These are phyloP conservation scores for Amanita pseudoporphyria DNA, from an alignment of 768 basidiomycete genomes.

Conservation along the genomic window DNA sequence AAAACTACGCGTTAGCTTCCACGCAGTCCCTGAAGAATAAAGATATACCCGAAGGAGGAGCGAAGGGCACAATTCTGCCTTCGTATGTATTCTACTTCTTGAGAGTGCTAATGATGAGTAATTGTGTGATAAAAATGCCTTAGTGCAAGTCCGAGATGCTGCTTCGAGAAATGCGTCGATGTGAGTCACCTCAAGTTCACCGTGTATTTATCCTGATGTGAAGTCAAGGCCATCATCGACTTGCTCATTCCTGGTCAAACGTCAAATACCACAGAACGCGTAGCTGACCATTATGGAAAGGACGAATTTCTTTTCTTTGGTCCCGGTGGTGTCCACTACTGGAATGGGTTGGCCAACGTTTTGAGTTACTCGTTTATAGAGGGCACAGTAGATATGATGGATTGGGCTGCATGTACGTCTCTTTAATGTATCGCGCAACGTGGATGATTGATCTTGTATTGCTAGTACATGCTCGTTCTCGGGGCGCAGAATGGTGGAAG, in stretches of 20 bases:
- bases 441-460: slow-evolving; percentile 7
- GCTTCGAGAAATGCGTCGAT: slow-evolving; percentile 98
- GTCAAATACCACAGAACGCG: slow-evolving; percentile 90
- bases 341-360: neutral
- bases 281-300: slow-evolving; percentile 84
- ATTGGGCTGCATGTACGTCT: slow-evolving; percentile 86
- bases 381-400: slow-evolving; percentile 99
- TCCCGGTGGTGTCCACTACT: slow-evolving; percentile 56
- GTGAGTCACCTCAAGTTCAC: slow-evolving; percentile 31
- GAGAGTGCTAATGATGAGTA: neutral
- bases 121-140: slow-evolving; percentile 31
- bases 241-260: slow-evolving; percentile 91
- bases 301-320: slow-evolving; percentile 94
- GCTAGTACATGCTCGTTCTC: slow-evolving; percentile 74
- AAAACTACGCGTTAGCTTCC: slow-evolving; percentile 92
- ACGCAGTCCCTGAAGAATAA: slow-evolving; percentile 96
- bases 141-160: slow-evolving; percentile 72
- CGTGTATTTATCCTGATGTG: slow-evolving; percentile 7
- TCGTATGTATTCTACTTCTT: slow-evolving; percentile 39
- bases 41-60: slow-evolving; percentile 96
- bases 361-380: slow-evolving; percentile 28
- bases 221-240: slow-evolving; percentile 69
- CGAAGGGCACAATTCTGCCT: slow-evolving; percentile 94
- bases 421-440: neutral
- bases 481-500: slow-evolving; percentile 99